phyloP scores from a whole-genome alignment of 2,329 filamentous ascomycete species.

The Aspergillus eucalypticola region DNA sequence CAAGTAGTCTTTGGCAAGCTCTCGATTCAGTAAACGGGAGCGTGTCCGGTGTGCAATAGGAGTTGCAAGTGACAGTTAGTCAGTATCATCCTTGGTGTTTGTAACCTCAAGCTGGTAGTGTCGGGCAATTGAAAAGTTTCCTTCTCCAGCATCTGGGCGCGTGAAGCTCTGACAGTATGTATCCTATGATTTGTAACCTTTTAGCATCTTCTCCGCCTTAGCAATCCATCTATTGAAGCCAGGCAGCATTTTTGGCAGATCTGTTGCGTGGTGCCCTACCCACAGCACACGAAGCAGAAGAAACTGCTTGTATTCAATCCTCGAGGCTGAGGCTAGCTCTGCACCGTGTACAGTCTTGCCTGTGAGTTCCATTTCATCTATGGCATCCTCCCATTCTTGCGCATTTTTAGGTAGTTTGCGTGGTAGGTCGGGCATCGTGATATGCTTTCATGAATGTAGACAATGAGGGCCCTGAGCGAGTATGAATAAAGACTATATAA shows the following conservation, averaged over 20 bases:
- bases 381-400: background rate
- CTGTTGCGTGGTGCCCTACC: background rate
- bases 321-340: constrained; percentile 10
- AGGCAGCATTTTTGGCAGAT: background rate
- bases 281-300: constrained; percentile 12
- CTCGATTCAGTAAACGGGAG: background rate
- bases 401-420: background rate
- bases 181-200: background rate
- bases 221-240: background rate
- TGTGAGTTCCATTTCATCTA: background rate
- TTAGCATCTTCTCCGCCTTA: background rate
- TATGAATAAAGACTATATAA: background rate
- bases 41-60: constrained; percentile 13
- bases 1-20: background rate
- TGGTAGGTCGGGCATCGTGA: background rate
- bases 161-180: constrained; percentile 4
- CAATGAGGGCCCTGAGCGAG: background rate
- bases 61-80: constrained; percentile 1
- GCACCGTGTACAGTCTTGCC: constrained; percentile 7
- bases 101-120: constrained; percentile 8
- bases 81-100: background rate
- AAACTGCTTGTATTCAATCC: constrained; percentile 4
- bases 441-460: background rate
- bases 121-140: constrained; percentile 10
- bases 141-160: background rate